These are phyloP conservation scores for Papilionanthe hybrid DNA, from an alignment of 116 monocot species.

Conservation along the genomic window DNA sequence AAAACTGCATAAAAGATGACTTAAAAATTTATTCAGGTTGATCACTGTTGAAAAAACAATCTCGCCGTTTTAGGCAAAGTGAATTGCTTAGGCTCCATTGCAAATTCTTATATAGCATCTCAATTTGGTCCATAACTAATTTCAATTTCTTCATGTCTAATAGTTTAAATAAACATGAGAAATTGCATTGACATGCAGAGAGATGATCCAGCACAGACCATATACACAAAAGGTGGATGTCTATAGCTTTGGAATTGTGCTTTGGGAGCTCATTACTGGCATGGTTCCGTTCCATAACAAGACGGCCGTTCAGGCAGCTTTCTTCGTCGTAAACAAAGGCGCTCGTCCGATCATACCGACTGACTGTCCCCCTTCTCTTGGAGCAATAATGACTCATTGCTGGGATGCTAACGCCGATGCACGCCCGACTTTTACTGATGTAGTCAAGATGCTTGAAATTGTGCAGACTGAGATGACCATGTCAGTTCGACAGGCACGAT, in stretches of 20 bases:
- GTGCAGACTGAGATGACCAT: constrained; percentile 22
- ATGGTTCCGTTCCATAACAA: constrained; percentile 88
- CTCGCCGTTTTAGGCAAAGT: no score
- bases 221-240: constrained; percentile 92
- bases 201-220: constrained; percentile 94
- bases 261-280: constrained; percentile 94
- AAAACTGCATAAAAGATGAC: no score
- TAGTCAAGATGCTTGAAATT: constrained; percentile 26
- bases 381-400: constrained; percentile 78
- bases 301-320: constrained; percentile 89
- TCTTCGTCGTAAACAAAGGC: constrained; percentile 85
- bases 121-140: no score
- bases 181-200: constrained; percentile 36
- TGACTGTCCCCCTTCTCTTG: constrained; percentile 73
- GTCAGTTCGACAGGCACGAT: constrained; percentile 28
- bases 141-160: no score
- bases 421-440: constrained; percentile 22
- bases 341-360: constrained; percentile 60
- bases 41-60: no score
- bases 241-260: constrained; percentile 86
- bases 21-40: no score
- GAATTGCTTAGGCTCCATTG: no score
- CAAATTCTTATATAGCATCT: no score
- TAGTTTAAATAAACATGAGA: not conserved
- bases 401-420: constrained; percentile 47